Evolutionary conservation across 352 stramenopile species (phyloP).

Genomic region (Pythium brachiatum): DNA sequence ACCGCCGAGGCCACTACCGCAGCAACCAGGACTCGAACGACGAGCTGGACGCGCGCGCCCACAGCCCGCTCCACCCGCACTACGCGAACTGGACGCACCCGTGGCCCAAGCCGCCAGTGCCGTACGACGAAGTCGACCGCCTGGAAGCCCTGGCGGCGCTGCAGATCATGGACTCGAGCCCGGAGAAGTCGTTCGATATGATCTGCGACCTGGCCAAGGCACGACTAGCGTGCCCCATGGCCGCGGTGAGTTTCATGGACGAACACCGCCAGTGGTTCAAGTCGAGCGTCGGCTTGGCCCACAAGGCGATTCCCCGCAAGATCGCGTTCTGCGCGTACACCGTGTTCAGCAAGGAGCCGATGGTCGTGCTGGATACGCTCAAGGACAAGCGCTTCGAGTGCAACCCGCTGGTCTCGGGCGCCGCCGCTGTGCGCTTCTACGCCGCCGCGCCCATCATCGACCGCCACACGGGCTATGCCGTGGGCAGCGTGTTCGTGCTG

Average conservation of each 20-base stretch:
- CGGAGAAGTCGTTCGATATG: slow-evolving; percentile 68
- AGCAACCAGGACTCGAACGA: slow-evolving; percentile 32
- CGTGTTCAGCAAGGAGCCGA: slow-evolving; percentile 47
- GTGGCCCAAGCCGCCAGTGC: slow-evolving; percentile 68
- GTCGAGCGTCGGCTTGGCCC: slow-evolving; percentile 56
- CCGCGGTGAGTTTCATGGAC: slow-evolving; percentile 79
- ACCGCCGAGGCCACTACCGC: slow-evolving; percentile 11
- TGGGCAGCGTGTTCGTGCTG: slow-evolving; percentile 83
- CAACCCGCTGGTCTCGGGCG: slow-evolving; percentile 88
- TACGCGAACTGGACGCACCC: slow-evolving; percentile 51
- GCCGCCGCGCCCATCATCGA: slow-evolving; percentile 77
- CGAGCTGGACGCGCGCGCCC: slow-evolving; percentile 19
- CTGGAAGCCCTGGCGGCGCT: slow-evolving; percentile 49
- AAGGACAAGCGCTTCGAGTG: slow-evolving; percentile 86
- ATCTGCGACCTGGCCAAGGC: slow-evolving; percentile 78
- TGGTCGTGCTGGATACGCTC: slow-evolving; percentile 86
- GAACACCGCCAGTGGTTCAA: slow-evolving; percentile 81
- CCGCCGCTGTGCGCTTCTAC: slow-evolving; percentile 93
- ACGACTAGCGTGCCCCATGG: slow-evolving; percentile 65
- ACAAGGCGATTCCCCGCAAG: slow-evolving; percentile 78
- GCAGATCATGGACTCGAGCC: slow-evolving; percentile 53
- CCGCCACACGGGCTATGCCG: slow-evolving; percentile 44
- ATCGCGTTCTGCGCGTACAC: slow-evolving; percentile 81
- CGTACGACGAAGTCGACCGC: slow-evolving; percentile 48
- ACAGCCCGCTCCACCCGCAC: slow-evolving; percentile 21